These are phyloP conservation scores for Phialophora expanda DNA, from an alignment of 2,329 filamentous ascomycete species.

Conservation along the genomic window DNA sequence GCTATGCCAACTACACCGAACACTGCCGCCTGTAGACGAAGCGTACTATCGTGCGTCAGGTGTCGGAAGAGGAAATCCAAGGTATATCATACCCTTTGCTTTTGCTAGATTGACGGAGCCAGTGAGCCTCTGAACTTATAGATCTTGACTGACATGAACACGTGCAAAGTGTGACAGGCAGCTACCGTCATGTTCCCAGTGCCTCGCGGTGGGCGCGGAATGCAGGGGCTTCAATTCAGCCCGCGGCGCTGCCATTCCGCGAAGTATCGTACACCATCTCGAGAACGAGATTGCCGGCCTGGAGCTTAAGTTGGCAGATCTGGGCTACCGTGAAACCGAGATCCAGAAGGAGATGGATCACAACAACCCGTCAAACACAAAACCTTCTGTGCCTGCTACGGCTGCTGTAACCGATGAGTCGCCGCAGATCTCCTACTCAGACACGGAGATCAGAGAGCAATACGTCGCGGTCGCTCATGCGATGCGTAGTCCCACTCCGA, in stretches of 20 bases:
- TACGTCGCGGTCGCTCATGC: neutral
- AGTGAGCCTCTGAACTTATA: neutral
- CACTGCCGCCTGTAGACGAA: neutral
- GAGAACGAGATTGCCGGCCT: conserved; percentile 15
- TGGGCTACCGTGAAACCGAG: neutral
- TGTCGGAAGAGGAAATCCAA: conserved; percentile 22
- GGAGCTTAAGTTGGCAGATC: conserved; percentile 13
- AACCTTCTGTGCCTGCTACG: neutral
- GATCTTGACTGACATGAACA: conserved; percentile 8
- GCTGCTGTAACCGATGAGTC: neutral
- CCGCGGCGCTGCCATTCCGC: conserved; percentile 15
- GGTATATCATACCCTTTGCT: conserved; percentile 8
- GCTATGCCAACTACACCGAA: neutral
- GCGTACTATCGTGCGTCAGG: conserved; percentile 16
- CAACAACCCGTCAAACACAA: conserved; percentile 3
- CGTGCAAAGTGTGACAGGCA: neutral
- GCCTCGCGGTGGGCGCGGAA: conserved; percentile 6
- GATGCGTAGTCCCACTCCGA: neutral
- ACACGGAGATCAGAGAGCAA: neutral
- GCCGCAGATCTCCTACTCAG: neutral
- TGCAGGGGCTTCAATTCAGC: conserved; percentile 1
- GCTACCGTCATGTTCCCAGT: conserved; percentile 2
- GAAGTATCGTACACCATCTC: conserved; percentile 19
- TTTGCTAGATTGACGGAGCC: conserved; percentile 4
- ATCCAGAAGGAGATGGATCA: neutral